These are phyloP conservation scores for Ramichloridium luteum DNA, from an alignment of 2,329 filamentous ascomycete species.

Conservation along the genomic window DNA sequence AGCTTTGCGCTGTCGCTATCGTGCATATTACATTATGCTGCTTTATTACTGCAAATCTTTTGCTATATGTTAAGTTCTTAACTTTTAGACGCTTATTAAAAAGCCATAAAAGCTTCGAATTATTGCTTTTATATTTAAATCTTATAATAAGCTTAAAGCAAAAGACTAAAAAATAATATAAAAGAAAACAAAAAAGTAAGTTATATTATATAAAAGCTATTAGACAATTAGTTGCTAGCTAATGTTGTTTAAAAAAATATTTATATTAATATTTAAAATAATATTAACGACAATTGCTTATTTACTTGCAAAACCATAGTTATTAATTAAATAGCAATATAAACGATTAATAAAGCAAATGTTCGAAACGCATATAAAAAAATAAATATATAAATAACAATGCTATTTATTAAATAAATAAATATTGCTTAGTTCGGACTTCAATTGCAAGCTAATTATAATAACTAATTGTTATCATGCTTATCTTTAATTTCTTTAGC, in stretches of 20 bases:
- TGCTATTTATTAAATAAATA: background rate
- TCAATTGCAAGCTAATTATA: background rate
- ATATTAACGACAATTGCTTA: too few species aligned
- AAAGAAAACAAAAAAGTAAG: background rate
- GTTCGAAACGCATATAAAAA: background rate
- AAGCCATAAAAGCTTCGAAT: background rate
- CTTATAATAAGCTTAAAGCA: background rate
- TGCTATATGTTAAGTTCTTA: background rate
- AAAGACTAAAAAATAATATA: background rate
- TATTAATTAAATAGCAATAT: background rate
- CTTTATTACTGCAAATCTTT: background rate
- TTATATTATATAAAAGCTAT: background rate
- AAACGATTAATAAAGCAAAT: background rate
- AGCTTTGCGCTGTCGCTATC: too few species aligned
- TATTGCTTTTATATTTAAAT: background rate
- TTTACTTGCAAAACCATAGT: background rate
- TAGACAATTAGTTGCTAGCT: background rate
- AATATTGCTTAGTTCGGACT: background rate
- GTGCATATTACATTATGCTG: background rate
- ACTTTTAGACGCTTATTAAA: background rate
- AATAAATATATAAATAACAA: background rate
- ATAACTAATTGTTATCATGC: background rate
- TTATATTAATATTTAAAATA: too few species aligned
- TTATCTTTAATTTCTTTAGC: constrained; percentile 1
- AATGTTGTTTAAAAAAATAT: background rate